phyloP scores from a whole-genome alignment of 495 filamentous ascomycete genomes.

The Aspergillus nidulans region DNA sequence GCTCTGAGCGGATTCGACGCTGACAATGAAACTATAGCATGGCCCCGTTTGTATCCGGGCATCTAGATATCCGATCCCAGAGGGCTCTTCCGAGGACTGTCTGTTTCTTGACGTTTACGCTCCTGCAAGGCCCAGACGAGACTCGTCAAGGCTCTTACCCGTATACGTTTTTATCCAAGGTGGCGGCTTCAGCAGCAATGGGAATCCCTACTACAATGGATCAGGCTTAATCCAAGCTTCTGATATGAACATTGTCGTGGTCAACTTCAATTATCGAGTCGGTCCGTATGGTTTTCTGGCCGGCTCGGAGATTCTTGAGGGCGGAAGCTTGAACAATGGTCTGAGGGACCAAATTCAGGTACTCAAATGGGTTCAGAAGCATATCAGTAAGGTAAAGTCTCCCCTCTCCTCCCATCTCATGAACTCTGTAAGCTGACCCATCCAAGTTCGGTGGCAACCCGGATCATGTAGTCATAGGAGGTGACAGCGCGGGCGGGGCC shows the following conservation, averaged over 20 bases:
- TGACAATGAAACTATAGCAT: slow-evolving; percentile 28
- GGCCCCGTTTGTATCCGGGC: slow-evolving; percentile 51
- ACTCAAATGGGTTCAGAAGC: slow-evolving; percentile 63
- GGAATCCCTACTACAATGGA: slow-evolving; percentile 65
- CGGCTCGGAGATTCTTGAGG: slow-evolving; percentile 50
- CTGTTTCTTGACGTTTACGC: slow-evolving; percentile 72
- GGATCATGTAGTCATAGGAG: slow-evolving; percentile 63
- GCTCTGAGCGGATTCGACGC: background rate
- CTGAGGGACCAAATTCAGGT: slow-evolving; percentile 65
- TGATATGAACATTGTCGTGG: slow-evolving; percentile 57
- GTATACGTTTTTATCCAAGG: slow-evolving; percentile 75
- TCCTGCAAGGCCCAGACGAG: slow-evolving; percentile 41
- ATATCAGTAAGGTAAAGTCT: slow-evolving; percentile 50
- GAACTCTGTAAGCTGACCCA: background rate
- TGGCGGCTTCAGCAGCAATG: slow-evolving; percentile 63
- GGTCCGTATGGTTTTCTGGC: slow-evolving; percentile 72
- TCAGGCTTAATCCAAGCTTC: slow-evolving; percentile 56
- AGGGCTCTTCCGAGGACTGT: slow-evolving; percentile 61
- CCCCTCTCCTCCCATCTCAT: too few relatives aligned
- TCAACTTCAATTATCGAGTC: slow-evolving; percentile 77
- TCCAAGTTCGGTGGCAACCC: slow-evolving; percentile 69
- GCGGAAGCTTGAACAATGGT: slow-evolving; percentile 61
- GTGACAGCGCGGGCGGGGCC: slow-evolving; percentile 67
- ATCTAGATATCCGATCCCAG: slow-evolving; percentile 29
- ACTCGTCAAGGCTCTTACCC: slow-evolving; percentile 46